Base-by-base conservation (phyloP, 306 rosid genomes). In the Malus fusca region DNA sequence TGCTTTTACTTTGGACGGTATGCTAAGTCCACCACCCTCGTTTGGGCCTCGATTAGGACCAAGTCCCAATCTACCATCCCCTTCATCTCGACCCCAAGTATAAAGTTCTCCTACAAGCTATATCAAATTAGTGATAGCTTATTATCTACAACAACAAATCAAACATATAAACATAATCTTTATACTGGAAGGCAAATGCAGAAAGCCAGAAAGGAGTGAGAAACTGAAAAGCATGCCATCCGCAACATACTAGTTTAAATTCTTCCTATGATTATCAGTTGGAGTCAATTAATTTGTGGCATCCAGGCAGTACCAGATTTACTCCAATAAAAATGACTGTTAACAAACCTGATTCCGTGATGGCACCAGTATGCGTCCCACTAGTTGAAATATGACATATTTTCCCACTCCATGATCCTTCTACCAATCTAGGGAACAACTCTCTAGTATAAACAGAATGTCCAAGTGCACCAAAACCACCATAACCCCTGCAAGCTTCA, bases 401-500 rank as follows among this genome's bases (percentile, higher is more conserved):
- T 69, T 80, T 75, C 64, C 87, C 93, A 52, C 80, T 83, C 98
- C 97, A 95, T 14, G 93, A 79, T 77, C 93, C 99, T 87, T 86
- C 85, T 61, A 92, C 99, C 83, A 92, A 76, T 79, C 91, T 89
- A 76, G 99, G 99, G 25, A 88, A 33, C 72, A 92, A 76, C 74
- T 95, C 97, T 81, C 93, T 89, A 46, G 78, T 82, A 85, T 90
- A 95, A 66, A 90, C 88, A 19, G 92, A 87, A 83, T 95, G 99
- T 73, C 99, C 99, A 77, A 95, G 99, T 11, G 99, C 91, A 75
- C 97, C 99, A 83, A 95, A 95, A 62, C 97, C 99, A 58, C 99
- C 99, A 76, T 92, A 95, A 77, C 99, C 99, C 97, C 98, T 95
- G 96, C 83, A 84, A 82, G 85, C 95, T 91, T 88, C 83, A 79